These are phyloP conservation scores for Circinella umbellata DNA, from an alignment of 371 early-diverging fungal species.

Conservation along the genomic window DNA sequence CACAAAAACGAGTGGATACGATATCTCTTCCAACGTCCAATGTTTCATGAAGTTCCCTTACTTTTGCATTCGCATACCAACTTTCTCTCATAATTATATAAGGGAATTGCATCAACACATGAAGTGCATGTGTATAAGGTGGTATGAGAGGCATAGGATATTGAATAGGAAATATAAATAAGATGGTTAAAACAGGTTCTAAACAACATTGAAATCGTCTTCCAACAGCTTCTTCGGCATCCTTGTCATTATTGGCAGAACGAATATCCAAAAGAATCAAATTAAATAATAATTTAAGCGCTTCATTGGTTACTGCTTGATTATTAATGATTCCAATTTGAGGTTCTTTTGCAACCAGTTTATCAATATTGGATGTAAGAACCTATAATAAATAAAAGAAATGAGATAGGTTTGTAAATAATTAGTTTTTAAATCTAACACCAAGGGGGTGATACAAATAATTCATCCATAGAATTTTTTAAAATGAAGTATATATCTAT, in stretches of 20 bases:
- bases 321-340: conserved; percentile 41
- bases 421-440: too few relatives aligned
- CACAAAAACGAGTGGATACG: conserved; percentile 22
- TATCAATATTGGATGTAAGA: conserved; percentile 1
- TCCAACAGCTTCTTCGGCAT: conserved; percentile 23
- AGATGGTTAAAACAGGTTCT: conserved; percentile 36
- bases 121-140: conserved; percentile 78
- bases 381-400: not conserved
- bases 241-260: conserved; percentile 4
- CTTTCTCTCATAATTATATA: conserved; percentile 29
- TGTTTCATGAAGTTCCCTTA: conserved; percentile 6
- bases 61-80: conserved; percentile 49
- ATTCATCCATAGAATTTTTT: too few relatives aligned
- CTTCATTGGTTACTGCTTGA: conserved; percentile 56
- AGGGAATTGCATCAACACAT: conserved; percentile 72
- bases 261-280: conserved; percentile 52
- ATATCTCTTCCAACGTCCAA: conserved; percentile 17
- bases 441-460: too few relatives aligned
- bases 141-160: conserved; percentile 66
- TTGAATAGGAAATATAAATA: conserved; percentile 47
- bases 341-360: not conserved
- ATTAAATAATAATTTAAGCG: conserved; percentile 64
- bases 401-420: too few relatives aligned
- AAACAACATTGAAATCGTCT: conserved; percentile 35
- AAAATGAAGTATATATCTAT: too few relatives aligned